Evolutionary conservation across 2,329 filamentous ascomycete genomes (phyloP), one percentile per base, ranked within the genome.

Genomic region (Fusarium miscanthi): DNA sequence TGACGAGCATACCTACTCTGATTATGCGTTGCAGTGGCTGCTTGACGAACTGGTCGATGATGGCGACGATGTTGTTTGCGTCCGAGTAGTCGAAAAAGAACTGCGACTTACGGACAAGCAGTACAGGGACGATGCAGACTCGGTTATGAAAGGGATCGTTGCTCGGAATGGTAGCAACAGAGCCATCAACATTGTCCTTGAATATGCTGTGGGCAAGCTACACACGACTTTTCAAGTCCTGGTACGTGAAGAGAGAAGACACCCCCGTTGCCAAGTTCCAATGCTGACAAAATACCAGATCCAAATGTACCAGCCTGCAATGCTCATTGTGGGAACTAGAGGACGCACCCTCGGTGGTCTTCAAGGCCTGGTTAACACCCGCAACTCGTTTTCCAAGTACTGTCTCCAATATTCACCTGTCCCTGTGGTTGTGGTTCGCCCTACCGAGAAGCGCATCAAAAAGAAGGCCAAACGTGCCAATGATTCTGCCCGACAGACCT

Each of bases 341-440:
- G 95, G 95, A 49, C 89, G 94, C 60, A 95, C 92, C 41, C 86
- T 97, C 4, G 94, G 94, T 38, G 94, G 94, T 31, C 91, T 97
- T 63, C 94, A 97, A 79, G 93, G 94, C 52, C 85, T 97, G 35
- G 88, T 97, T 45, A 94, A 93, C 53, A 88, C 87, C 37, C 84
- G 87, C 46, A 96, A 94, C 72, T 96, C 93, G 1, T 95, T 97
- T 48, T 97, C 94, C 31, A 97, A 97, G 80, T 98, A 97, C 82
- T 97, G 95, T 78, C 87, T 97, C 17, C 95, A 98, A 79, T 95
- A 97, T 80, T 97, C 93, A 4, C 94, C 95, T 0, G 93, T 98
- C 3, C 95, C 95, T 2, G 95, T 97, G 12, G 95, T 97, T 35
- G 95, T 98, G 37, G 95, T 97, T 14, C 90, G 95, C 8, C 94